Percentiles rank a stretch among this genome's conserved stretches.
These are phyloP conservation scores for Paramecium sexaurelia DNA, from an alignment of 73 alveolate species.

Conservation along the genomic window DNA sequence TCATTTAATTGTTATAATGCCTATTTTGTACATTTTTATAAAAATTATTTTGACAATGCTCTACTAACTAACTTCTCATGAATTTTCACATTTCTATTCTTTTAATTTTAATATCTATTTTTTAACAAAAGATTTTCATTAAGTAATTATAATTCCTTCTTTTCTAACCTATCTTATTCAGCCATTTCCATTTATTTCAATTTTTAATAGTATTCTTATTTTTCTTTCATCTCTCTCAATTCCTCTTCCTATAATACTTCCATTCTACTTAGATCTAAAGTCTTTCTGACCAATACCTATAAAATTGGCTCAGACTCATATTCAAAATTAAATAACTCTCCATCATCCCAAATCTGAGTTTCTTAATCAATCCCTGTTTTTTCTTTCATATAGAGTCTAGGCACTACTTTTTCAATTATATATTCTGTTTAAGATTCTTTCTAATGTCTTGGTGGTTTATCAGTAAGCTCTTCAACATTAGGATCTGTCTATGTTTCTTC, in stretches of 20 bases:
- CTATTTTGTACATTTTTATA: not conserved
- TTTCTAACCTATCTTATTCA: slow-evolving; percentile 90
- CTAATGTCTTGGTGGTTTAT: slow-evolving; percentile 68
- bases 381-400: slow-evolving; percentile 82
- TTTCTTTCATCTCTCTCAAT: slow-evolving; percentile 83
- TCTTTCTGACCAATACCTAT: slow-evolving; percentile 81
- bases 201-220: slow-evolving; percentile 87
- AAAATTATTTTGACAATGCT: not conserved
- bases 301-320: slow-evolving; percentile 92
- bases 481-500: slow-evolving; percentile 78
- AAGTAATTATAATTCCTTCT: slow-evolving; percentile 72
- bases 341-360: slow-evolving; percentile 86
- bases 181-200: slow-evolving; percentile 84
- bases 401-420: slow-evolving; percentile 83
- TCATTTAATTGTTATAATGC: not conserved
- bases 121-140: slow-evolving; percentile 84
- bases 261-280: slow-evolving; percentile 92
- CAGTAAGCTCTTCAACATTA: slow-evolving; percentile 77
- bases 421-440: slow-evolving; percentile 90
- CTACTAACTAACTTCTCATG: slow-evolving; percentile 69
- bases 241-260: slow-evolving; percentile 96
- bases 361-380: slow-evolving; percentile 88
- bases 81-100: slow-evolving; percentile 66
- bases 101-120: slow-evolving; percentile 64
- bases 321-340: slow-evolving; percentile 88